Evolutionary conservation across 768 basidiomycete genomes (phyloP).

Genomic region (Bullera alba): DNA sequence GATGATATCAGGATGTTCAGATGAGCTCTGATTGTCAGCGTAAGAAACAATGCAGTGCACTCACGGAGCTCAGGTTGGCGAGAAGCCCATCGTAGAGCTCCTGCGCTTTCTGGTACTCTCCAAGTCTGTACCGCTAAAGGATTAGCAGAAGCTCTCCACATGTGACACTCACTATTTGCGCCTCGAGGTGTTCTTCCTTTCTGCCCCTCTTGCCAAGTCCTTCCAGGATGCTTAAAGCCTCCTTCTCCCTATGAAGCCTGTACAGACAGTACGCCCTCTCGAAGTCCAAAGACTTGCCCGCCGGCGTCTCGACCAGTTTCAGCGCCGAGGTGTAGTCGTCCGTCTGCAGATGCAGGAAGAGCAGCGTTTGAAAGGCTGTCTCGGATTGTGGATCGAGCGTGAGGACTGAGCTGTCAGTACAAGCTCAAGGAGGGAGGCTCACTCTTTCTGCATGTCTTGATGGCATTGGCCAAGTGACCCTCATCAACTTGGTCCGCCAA

Average conservation of each 20-base stretch:
- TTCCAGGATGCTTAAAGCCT: conserved; percentile 56
- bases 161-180: conserved; percentile 64
- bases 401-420: conserved; percentile 54
- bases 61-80: conserved; percentile 67
- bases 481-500: conserved; percentile 82
- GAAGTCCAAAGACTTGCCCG: conserved; percentile 47
- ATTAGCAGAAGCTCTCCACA: not conserved
- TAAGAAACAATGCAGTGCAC: conserved; percentile 34
- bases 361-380: conserved; percentile 73
- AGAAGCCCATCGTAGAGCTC: conserved; percentile 75
- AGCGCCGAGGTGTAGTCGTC: conserved; percentile 72
- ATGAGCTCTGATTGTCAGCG: conserved; percentile 57
- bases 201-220: conserved; percentile 45
- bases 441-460: conserved; percentile 92
- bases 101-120: conserved; percentile 64
- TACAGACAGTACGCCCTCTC: conserved; percentile 79
- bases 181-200: conserved; percentile 71
- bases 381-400: conserved; percentile 54
- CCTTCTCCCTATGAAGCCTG: conserved; percentile 67
- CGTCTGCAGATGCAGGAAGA: conserved; percentile 80
- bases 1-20: conserved; percentile 79
- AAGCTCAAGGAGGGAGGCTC: conserved; percentile 8
- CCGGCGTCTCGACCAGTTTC: conserved; percentile 51
- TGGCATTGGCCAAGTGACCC: conserved; percentile 74
- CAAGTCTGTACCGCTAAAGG: conserved; percentile 66